Conservation (phyloP, 2,329 filamentous ascomycete species). For the Diaporthe vaccinii region DNA sequence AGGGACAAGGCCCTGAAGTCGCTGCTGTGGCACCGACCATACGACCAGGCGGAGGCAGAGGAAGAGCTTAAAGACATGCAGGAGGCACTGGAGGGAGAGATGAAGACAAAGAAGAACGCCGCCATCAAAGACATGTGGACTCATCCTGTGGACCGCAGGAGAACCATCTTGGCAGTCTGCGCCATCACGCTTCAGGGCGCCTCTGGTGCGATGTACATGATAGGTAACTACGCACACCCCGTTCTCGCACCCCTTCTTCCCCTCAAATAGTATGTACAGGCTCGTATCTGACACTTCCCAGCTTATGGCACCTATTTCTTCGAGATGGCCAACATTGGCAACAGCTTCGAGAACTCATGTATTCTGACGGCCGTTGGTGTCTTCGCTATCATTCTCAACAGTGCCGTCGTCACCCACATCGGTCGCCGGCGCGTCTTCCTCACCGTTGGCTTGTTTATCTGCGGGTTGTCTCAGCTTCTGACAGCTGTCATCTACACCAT, state of each 20-base stretch:
- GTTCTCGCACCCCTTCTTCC: background rate
- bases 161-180: slow-evolving; percentile 62
- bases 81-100: slow-evolving; percentile 53
- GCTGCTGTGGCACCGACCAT: slow-evolving; percentile 50
- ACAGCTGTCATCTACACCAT: slow-evolving; percentile 66
- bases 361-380: slow-evolving; percentile 68
- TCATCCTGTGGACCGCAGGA: slow-evolving; percentile 65
- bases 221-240: slow-evolving; percentile 50
- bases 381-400: slow-evolving; percentile 67
- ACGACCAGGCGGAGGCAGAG: slow-evolving; percentile 47
- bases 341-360: slow-evolving; percentile 69
- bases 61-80: slow-evolving; percentile 55
- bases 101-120: slow-evolving; percentile 49
- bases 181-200: slow-evolving; percentile 65
- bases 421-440: slow-evolving; percentile 68
- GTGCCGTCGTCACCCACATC: slow-evolving; percentile 63
- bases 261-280: background rate
- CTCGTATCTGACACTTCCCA: slow-evolving; percentile 44
- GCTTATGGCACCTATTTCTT: slow-evolving; percentile 72
- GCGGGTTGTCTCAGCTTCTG: slow-evolving; percentile 67
- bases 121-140: slow-evolving; percentile 61
- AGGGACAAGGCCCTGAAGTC: slow-evolving; percentile 50
- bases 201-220: slow-evolving; percentile 60
- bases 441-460: slow-evolving; percentile 62
- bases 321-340: slow-evolving; percentile 68